Evolutionary conservation across 208 protist species (phyloP), one percentile per base, ranked within the genome.

Genomic region (Polymyxa betae): DNA sequence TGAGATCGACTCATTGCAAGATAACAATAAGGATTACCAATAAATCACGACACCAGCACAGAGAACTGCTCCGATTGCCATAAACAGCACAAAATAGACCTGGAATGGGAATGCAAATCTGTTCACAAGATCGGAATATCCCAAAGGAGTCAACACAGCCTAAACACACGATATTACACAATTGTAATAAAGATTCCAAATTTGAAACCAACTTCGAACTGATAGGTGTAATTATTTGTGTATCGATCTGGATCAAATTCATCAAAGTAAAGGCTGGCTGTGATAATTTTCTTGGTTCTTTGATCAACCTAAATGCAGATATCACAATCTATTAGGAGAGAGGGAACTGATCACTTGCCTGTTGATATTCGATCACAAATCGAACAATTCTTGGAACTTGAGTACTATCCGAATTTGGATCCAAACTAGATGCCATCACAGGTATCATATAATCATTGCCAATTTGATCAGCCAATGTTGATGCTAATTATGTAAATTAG

Each of bases 391-490:
- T 5, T 20, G 72, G 72, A 20, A 82, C 72, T 35, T 82, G n/a
- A 35, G n/a, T 35, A 5, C 12, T 82, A 82, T 82, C 40, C 35
- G 72, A 82, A 43, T 82, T 43, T 43, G 72, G n/a, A 82, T 82
- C 72, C 72, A 82, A n/a, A 82, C 72, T 82, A 20, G 72, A 82
- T 35, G 72, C 72, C 72, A 82, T 45, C 16, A 82, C 72, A 82
- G 72, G 72, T 40, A 82, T 43, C 35, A 82, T 20, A 40, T 5
- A 82, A 43, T 82, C 72, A n/a, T 35, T 82, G 16, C 72, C 72
- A n/a, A 82, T 35, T 20, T 82, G 16, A 82, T 60, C 24, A 29
- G 49, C 5, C 49, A 60, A 60, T 29, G 49, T 24, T 60, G 5
- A 5, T 29, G 49, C 49, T 60, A 60, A 5, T 29, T 5, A 60